Percentiles rank a stretch among this genome's conserved stretches.
Evolutionary conservation across 495 filamentous ascomycete genomes (phyloP).

Genomic region (Aspergillus conjunctus): DNA sequence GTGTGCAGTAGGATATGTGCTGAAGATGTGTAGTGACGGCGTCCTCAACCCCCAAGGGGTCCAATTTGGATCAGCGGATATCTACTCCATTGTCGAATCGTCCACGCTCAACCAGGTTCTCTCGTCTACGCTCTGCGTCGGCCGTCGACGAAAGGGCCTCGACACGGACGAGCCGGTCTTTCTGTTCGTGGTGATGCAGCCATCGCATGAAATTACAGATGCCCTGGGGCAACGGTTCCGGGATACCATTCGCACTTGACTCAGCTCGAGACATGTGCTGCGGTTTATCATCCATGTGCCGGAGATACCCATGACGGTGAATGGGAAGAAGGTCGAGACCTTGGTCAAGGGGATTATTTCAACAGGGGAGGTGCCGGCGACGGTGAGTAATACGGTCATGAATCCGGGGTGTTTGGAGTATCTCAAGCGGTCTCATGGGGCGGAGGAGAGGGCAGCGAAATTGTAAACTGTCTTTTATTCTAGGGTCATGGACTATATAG

Average conservation of each 20-base stretch:
- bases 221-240: conserved; percentile 61
- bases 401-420: not conserved
- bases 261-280: conserved; percentile 74
- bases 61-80: conserved; percentile 75
- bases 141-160: conserved; percentile 61
- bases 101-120: conserved; percentile 60
- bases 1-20: too few relatives aligned
- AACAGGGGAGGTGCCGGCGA: not conserved
- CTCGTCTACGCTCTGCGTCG: conserved; percentile 72
- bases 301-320: conserved; percentile 81
- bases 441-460: not conserved
- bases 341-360: conserved; percentile 73
- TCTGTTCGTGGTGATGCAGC: conserved; percentile 72
- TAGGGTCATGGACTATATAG: too few relatives aligned
- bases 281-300: conserved; percentile 76
- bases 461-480: too few relatives aligned
- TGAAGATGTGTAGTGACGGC: conserved; percentile 57
- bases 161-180: conserved; percentile 76
- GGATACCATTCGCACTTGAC: conserved; percentile 60
- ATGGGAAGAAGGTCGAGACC: conserved; percentile 81
- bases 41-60: conserved; percentile 78
- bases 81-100: conserved; percentile 70
- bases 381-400: not conserved
- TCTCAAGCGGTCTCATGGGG: not conserved
- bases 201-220: conserved; percentile 55